These are phyloP conservation scores for Sarocladium oryzae DNA, from an alignment of 2,329 filamentous ascomycete species.

Conservation along the genomic window DNA sequence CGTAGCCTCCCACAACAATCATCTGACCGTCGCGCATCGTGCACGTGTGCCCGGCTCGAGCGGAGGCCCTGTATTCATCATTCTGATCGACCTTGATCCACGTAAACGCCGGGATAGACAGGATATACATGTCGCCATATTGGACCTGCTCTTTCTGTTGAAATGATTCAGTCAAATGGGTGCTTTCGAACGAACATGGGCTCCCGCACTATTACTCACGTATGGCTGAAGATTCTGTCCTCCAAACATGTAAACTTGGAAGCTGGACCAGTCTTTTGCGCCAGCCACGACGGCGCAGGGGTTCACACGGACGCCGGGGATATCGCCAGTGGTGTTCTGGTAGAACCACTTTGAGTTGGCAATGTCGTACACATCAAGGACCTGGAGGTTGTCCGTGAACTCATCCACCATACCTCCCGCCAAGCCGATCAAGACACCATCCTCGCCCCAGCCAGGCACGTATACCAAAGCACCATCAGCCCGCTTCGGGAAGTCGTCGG, in stretches of 20 bases:
- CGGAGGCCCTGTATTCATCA: conserved; percentile 48
- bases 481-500: conserved; percentile 60
- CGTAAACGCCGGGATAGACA: conserved; percentile 55
- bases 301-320: conserved; percentile 45
- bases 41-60: conserved; percentile 41
- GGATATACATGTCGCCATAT: conserved; percentile 60
- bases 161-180: too few relatives aligned
- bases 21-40: conserved; percentile 55
- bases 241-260: conserved; percentile 73
- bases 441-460: conserved; percentile 65
- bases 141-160: conserved; percentile 40
- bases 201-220: conserved; percentile 25
- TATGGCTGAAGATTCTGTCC: conserved; percentile 66
- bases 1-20: conserved; percentile 55
- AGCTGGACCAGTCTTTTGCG: conserved; percentile 64
- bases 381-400: conserved; percentile 50
- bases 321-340: conserved; percentile 47
- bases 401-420: conserved; percentile 64
- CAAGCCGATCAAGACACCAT: conserved; percentile 65
- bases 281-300: conserved; percentile 58
- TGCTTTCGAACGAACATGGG: too few relatives aligned
- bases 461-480: conserved; percentile 69
- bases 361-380: conserved; percentile 64
- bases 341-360: conserved; percentile 53
- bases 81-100: conserved; percentile 51